Conservation (phyloP, 1,284 basidiomycete genomes). For the Trichosporon sp. region DNA sequence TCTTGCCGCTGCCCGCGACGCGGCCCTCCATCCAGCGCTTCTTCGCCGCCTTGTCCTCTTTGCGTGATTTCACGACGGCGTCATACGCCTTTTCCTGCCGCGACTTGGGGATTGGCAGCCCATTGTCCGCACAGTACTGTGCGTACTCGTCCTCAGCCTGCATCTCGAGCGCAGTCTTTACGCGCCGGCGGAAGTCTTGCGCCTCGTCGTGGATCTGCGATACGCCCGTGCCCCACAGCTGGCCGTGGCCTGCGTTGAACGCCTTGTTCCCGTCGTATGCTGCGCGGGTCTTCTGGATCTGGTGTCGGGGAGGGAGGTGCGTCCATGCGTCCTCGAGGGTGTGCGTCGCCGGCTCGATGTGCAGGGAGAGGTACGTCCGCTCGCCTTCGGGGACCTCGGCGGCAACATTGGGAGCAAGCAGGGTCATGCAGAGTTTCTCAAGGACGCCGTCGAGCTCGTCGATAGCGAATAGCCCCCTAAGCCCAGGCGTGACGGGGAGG, state of each 20-base stretch:
- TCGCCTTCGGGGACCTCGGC: not conserved
- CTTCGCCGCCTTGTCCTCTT: conserved; percentile 23
- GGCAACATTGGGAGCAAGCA: conserved; percentile 33
- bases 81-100: conserved; percentile 26
- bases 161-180: conserved; percentile 23
- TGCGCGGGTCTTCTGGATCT: not conserved
- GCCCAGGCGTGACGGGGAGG: conserved; percentile 42
- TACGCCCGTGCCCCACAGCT: conserved; percentile 40
- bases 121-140: conserved; percentile 21
- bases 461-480: conserved; percentile 38
- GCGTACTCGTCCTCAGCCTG: conserved; percentile 26
- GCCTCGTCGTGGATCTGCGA: conserved; percentile 25
- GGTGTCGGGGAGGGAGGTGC: conserved; percentile 19
- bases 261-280: conserved; percentile 19
- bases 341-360: conserved; percentile 30
- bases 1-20: not conserved
- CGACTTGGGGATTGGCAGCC: conserved; percentile 19
- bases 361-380: conserved; percentile 26
- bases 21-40: not conserved
- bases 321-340: conserved; percentile 21
- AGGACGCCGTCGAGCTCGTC: conserved; percentile 34
- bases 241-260: conserved; percentile 38
- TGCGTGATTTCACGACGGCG: conserved; percentile 3
- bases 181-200: not conserved
- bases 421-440: conserved; percentile 36